Evolutionary conservation across 2,329 filamentous ascomycete species (phyloP), one percentile per base, ranked within the genome.

Genomic region (Penicillium sp.): DNA sequence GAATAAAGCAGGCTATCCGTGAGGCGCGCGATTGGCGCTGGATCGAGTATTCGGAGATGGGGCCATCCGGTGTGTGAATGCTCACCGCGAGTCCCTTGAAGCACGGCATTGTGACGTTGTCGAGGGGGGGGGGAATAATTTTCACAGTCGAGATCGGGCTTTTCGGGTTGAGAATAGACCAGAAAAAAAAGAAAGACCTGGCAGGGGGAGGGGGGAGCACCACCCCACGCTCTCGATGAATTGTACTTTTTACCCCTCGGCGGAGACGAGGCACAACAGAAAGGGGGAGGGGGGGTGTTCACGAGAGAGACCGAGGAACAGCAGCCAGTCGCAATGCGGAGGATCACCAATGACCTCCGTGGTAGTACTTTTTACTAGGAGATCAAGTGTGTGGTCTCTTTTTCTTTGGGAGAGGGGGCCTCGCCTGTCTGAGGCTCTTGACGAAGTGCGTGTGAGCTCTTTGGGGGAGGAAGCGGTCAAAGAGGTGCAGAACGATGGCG

Each of bases 41-140:
- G 61, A 97, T 86, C 63, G 90, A 91, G 74, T 95, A 85, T 73
- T 98, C 93, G 53, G 90, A 79, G 57, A 98, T 82, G 57, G 93
- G 90, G 39, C 82, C 82, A 59, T 81, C 77, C 59, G 89, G 80
- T 39, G 82, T 83, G 75, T 98, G 93, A 70, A 97, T 94, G 80
- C 88, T 95, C 68, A 97, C 91, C 63, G 93, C 91, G 74, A 98
- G 90, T 73, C 93, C 93, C 78, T 97, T 95, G 77, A 97, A 98
- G 82, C 90, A 97, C 76, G 93, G 93, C 93, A 87, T 87, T 59
- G 42, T 62, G 64, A 47, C 29, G 45, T 48, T 29, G 34, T 47
- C 34, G 47, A 40, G 11, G 34, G 47, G 33, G 36, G 47, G 33
- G 36, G 8, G 6, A 4, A 35, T 32, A 11, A 11, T 7, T 32